phyloP scores from a whole-genome alignment of 345 rosid species.

The Excoecaria agallocha region DNA sequence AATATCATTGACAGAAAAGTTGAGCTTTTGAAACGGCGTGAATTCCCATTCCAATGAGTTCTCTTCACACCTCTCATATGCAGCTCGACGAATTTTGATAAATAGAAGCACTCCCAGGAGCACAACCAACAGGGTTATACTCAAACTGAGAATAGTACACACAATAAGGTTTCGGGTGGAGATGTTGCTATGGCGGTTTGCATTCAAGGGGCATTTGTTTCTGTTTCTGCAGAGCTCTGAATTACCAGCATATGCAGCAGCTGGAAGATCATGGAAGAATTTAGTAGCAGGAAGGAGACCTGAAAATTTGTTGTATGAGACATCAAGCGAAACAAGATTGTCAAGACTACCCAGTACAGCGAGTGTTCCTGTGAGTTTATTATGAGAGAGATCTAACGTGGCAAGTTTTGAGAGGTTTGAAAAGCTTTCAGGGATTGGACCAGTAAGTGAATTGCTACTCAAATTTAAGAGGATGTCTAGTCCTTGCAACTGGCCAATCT shows the following conservation, averaged over 20 bases:
- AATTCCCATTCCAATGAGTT: conserved; percentile 48
- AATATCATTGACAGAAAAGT: conserved; percentile 51
- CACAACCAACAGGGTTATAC: conserved; percentile 34
- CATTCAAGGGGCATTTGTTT: conserved; percentile 29
- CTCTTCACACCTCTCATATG: conserved; percentile 32
- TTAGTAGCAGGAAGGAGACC: conserved; percentile 59
- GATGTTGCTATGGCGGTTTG: conserved; percentile 21
- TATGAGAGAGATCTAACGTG: conserved; percentile 59
- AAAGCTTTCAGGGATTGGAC: conserved; percentile 56
- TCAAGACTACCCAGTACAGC: conserved; percentile 42
- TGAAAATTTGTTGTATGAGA: conserved; percentile 58
- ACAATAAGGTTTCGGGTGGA: conserved; percentile 38
- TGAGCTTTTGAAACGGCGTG: conserved; percentile 63
- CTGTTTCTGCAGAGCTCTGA: conserved; percentile 48
- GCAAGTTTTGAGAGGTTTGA: conserved; percentile 58
- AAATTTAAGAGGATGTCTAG: conserved; percentile 63
- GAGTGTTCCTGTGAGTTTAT: conserved; percentile 47
- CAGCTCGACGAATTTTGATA: conserved; percentile 34
- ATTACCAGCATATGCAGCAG: conserved; percentile 47
- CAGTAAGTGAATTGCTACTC: conserved; percentile 57
- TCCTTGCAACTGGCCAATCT: conserved; percentile 52
- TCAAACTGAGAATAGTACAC: conserved; percentile 43
- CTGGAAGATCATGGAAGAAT: conserved; percentile 52
- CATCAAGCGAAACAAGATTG: conserved; percentile 60
- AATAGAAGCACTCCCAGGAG: conserved; percentile 34